A percentile compares a stretch with the other conserved stretches of the same genome.
Conservation (phyloP, 2,329 filamentous ascomycete genomes). For the Xylaria sp. region DNA sequence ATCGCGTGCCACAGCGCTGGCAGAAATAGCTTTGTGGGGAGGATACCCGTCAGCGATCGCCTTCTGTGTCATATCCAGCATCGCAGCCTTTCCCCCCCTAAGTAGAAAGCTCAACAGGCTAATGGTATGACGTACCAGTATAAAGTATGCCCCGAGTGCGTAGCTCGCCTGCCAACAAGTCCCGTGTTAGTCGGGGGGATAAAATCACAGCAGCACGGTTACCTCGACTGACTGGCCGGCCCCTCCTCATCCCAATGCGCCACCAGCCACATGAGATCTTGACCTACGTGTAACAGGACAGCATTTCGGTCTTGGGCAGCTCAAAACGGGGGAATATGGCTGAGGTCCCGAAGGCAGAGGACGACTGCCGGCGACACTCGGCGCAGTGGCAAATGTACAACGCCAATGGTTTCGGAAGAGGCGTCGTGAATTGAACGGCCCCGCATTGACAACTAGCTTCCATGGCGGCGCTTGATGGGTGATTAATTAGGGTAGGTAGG, state of each 20-base stretch:
- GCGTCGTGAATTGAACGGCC: conserved; percentile 70
- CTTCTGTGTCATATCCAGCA: neutral
- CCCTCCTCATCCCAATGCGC: neutral
- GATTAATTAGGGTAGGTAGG: neutral
- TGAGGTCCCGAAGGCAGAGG: conserved; percentile 74
- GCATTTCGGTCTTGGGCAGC: conserved; percentile 60
- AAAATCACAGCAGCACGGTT: neutral
- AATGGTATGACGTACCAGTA: conserved; percentile 60
- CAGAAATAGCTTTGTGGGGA: conserved; percentile 68
- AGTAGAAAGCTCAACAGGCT: neutral
- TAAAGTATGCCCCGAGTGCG: conserved; percentile 65
- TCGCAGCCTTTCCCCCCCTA: neutral
- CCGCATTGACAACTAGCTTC: conserved; percentile 74
- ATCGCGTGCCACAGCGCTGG: conserved; percentile 71
- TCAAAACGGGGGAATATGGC: conserved; percentile 76
- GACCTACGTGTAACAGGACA: conserved; percentile 67
- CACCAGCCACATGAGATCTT: neutral
- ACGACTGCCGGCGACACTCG: conserved; percentile 73
- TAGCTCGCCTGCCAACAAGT: conserved; percentile 60
- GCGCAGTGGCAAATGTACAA: conserved; percentile 78
- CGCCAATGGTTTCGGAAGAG: conserved; percentile 67
- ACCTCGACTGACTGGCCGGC: neutral
- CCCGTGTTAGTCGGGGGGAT: conserved; percentile 17
- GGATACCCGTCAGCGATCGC: conserved; percentile 10
- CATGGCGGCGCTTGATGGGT: conserved; percentile 53